Evolutionary conservation across 140 eudicot species (phyloP).

Genomic region (Anethum foeniculum): DNA sequence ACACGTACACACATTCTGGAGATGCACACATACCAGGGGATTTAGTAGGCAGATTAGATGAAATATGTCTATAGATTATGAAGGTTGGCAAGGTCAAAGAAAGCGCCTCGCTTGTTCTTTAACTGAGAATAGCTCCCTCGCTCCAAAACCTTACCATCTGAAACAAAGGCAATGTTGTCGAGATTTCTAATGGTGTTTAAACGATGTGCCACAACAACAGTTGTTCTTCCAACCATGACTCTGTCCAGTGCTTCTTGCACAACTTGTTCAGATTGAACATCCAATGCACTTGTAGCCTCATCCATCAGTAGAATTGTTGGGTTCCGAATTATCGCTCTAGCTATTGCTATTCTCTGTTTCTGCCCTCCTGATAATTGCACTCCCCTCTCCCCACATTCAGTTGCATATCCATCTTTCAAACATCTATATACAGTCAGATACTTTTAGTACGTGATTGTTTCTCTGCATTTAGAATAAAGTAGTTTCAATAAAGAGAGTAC

Average conservation of each 20-base stretch:
- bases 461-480: not conserved
- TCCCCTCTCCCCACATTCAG: conserved; percentile 92
- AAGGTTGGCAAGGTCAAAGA: conserved; percentile 70
- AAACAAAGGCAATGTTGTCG: conserved; percentile 64
- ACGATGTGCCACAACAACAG: conserved; percentile 83
- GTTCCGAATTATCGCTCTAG: conserved; percentile 69
- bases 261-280: conserved; percentile 75
- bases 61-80: conserved; percentile 27
- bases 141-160: conserved; percentile 81
- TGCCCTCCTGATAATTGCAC: conserved; percentile 91
- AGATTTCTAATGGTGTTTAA: conserved; percentile 76
- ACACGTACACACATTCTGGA: too few relatives aligned
- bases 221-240: conserved; percentile 85
- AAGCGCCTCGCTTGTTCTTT: conserved; percentile 73
- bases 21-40: not conserved
- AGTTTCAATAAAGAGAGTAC: conserved; percentile 8
- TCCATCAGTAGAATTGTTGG: conserved; percentile 59
- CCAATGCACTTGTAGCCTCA: conserved; percentile 93
- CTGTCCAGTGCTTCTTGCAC: conserved; percentile 90
- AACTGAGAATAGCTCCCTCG: conserved; percentile 67
- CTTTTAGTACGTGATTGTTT: not conserved
- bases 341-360: conserved; percentile 78
- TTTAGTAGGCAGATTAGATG: not conserved
- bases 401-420: conserved; percentile 71
- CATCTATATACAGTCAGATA: conserved; percentile 29